These are phyloP conservation scores for Saccharomycopsis schoenii DNA, from an alignment of 805 yeast species.

Conservation along the genomic window DNA sequence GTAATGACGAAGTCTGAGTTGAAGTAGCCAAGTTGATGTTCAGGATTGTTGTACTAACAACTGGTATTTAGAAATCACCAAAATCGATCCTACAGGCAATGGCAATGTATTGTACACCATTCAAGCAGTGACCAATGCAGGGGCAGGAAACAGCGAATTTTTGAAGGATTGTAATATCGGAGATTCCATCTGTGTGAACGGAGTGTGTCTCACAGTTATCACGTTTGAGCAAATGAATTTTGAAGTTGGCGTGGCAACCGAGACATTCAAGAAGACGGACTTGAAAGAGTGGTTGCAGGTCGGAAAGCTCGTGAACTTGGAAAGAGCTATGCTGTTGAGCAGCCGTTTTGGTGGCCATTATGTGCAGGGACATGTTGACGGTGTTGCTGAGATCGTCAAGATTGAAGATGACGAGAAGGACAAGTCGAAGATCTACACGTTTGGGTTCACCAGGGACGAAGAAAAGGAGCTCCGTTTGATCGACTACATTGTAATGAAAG, in stretches of 20 bases:
- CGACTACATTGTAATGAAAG: constrained; percentile 85
- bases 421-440: constrained; percentile 68
- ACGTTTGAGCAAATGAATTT: constrained; percentile 53
- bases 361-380: constrained; percentile 97
- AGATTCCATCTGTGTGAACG: constrained; percentile 86
- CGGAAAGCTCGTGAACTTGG: constrained; percentile 71
- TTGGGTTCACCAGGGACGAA: constrained; percentile 49
- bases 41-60: too few relatives aligned
- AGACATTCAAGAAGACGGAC: constrained; percentile 75
- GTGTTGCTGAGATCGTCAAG: constrained; percentile 57
- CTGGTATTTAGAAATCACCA: not conserved
- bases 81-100: not conserved
- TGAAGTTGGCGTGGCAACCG: constrained; percentile 90
- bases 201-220: constrained; percentile 86
- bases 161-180: constrained; percentile 82
- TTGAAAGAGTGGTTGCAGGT: constrained; percentile 43
- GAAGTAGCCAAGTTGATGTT: not conserved
- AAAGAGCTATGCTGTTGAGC: constrained; percentile 63
- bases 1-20: not conserved
- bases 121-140: not conserved
- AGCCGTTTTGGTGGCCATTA: constrained; percentile 92
- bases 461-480: constrained; percentile 22
- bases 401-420: constrained; percentile 46
- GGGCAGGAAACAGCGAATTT: constrained; percentile 26
- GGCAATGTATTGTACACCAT: constrained; percentile 7